Evolutionary conservation across 1,284 basidiomycete genomes (phyloP).

Genomic region (Grifola frondosa): DNA sequence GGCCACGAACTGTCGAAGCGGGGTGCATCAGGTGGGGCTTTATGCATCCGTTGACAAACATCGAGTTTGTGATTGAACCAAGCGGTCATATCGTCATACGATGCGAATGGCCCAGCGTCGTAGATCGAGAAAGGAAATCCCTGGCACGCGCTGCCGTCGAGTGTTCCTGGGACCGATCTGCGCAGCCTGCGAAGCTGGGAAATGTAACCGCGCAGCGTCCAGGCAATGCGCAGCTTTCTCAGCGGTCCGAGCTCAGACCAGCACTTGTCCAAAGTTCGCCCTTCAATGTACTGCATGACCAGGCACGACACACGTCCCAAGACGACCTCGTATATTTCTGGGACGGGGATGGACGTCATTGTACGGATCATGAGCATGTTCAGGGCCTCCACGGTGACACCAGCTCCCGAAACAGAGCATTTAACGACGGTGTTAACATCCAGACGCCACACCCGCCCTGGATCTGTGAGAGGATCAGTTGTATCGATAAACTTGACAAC

Average conservation of each 20-base stretch:
- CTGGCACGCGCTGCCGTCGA: constrained; percentile 4
- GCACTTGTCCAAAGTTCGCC: constrained; percentile 21
- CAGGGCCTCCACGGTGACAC: not conserved
- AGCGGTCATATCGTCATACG: constrained; percentile 6
- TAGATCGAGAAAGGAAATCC: not conserved
- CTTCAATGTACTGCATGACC: constrained; percentile 27
- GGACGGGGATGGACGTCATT: not conserved
- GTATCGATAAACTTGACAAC: too few relatives aligned
- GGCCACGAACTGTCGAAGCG: constrained; percentile 7
- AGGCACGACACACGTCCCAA: too few relatives aligned
- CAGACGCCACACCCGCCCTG: too few relatives aligned
- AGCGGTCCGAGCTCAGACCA: constrained; percentile 25
- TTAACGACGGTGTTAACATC: too few relatives aligned
- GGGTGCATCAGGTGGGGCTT: not conserved
- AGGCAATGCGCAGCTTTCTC: constrained; percentile 25
- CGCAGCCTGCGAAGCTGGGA: constrained; percentile 21
- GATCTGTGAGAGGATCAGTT: too few relatives aligned
- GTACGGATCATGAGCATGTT: not conserved
- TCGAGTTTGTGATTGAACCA: constrained; percentile 13
- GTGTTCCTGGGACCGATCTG: constrained; percentile 6
- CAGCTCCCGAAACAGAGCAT: too few relatives aligned
- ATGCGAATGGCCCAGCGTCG: constrained; percentile 10
- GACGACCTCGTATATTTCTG: too few relatives aligned
- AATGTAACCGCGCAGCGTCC: constrained; percentile 30
- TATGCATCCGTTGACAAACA: constrained; percentile 6